Evolutionary conservation across 768 basidiomycete species (phyloP).

Genomic region (Tricholomella constricta): DNA sequence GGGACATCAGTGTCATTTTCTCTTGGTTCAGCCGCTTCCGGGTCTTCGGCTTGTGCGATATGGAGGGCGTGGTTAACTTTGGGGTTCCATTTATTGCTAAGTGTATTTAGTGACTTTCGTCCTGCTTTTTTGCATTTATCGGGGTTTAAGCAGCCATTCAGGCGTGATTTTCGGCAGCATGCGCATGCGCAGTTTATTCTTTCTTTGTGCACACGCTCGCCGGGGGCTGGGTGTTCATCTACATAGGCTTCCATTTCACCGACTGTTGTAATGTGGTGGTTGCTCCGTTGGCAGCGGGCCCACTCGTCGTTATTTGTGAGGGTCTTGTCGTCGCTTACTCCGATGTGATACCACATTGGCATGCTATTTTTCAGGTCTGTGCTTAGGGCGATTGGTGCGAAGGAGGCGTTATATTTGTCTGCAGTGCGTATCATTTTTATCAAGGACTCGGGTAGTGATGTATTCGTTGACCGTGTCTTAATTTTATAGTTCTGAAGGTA

Average conservation of each 20-base stretch:
- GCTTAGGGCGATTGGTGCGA: neutral
- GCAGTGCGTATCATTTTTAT: neutral
- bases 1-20: no score
- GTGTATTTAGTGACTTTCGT: neutral
- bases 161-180: no score
- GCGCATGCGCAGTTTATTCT: no score
- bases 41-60: no score
- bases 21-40: no score
- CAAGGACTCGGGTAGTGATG: neutral
- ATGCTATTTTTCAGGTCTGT: neutral
- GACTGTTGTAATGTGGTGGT: no score
- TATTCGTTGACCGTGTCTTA: neutral
- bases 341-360: neutral
- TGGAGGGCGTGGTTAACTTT: no score
- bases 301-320: no score
- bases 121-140: neutral
- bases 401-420: neutral
- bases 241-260: no score
- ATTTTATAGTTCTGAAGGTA: neutral
- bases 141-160: neutral
- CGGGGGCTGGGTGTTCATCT: no score
- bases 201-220: no score
- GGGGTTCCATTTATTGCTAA: neutral
- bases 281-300: no score
- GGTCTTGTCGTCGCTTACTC: neutral